Base-by-base conservation (phyloP, 2,329 filamentous ascomycete genomes). In the Diplodia intermedia region DNA sequence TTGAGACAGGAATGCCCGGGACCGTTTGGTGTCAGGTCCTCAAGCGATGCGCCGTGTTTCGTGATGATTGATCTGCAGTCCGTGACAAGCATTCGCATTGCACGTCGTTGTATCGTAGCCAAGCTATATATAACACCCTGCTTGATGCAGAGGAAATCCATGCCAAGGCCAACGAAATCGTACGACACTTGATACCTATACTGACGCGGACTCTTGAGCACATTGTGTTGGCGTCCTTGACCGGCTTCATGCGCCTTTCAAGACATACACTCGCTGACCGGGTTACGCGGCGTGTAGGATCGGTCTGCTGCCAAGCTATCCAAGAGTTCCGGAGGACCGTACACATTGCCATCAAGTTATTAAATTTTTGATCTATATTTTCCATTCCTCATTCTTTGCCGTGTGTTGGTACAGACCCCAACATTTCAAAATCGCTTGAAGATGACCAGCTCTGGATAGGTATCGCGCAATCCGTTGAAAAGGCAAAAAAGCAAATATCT, bases 141-240 rank as follows among this genome's bases (percentile, higher is more conserved):
- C n/a, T n/a, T 47, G n/a, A 20, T 47, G 20, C n/a, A 47, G 43
- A 47, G 20, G n/a, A 20, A 9, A 20, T 47, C 43, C 18, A 47
- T 47, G 43, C 43, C 20, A n/a, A 20, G n/a, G 26, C 6, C 9
- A 20, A 5, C 20, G 11, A 53, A 29, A 29, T 63, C 60, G 60
- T 63, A 63, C 60, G 60, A 63, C 33, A 14, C 50, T 12, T 63
- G 47, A 52, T 63, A 63, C 60, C 15, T 31, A 18, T 63, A 33
- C 60, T 53, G 43, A 52, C 43, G 47, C 38, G 26, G n/a, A 20
- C 43, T n/a, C 18, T 8, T 56, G 31, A 9, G 9, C n/a, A 38
- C 18, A 20, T 23, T 29, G 54, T 29, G 14, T 33, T 18, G n/a
- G 54, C 18, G 29, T 36, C 23, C 36, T 56, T 9, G 33, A 33